Conservation (phyloP, 2,329 filamentous ascomycete genomes). For the Verticillium dahliae region DNA sequence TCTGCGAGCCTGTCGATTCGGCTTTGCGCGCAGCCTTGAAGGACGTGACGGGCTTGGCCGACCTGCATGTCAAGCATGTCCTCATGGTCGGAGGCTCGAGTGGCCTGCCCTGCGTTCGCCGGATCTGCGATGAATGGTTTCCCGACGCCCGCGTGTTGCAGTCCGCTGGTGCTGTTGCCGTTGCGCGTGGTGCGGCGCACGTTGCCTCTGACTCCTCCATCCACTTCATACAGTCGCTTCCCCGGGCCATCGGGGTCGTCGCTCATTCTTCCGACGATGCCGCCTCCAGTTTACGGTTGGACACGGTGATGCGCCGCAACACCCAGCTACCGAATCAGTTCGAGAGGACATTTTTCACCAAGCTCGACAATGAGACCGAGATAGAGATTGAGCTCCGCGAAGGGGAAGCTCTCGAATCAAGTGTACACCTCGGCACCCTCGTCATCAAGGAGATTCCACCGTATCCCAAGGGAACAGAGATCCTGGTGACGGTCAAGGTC, state of each 20-base stretch:
- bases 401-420: neutral
- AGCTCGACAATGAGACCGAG: neutral
- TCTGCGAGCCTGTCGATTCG: neutral
- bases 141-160: neutral
- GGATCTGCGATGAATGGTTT: neutral
- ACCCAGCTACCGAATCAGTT: neutral
- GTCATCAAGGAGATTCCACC: neutral
- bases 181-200: neutral
- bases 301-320: neutral
- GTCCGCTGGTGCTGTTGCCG: neutral
- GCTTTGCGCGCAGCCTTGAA: neutral
- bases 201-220: neutral
- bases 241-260: neutral
- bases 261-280: neutral
- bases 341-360: neutral
- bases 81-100: neutral
- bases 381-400: neutral
- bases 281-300: neutral
- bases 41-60: neutral
- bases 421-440: neutral
- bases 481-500: neutral
- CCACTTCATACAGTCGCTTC: neutral
- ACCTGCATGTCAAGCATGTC: neutral
- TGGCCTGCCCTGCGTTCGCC: neutral
- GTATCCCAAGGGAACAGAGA: neutral